These are phyloP conservation scores for Pyrrhoderma noxium DNA, from an alignment of 1,284 basidiomycete species.

Conservation along the genomic window DNA sequence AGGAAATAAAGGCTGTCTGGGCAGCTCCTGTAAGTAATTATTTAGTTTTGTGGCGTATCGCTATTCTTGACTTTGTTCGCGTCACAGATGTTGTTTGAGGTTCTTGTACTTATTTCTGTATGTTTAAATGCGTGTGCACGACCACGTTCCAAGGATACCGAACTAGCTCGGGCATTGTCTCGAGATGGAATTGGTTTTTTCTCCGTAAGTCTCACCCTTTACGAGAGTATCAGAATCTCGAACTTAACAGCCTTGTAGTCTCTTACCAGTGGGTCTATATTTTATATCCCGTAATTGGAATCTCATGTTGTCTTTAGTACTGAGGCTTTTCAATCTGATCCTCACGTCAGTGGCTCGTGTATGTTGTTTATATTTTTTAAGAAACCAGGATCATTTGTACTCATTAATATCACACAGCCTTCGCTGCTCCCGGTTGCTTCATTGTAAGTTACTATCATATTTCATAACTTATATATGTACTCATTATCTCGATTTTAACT, in stretches of 20 bases:
- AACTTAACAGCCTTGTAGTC: no score
- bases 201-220: constrained; percentile 19
- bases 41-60: background rate
- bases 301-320: background rate
- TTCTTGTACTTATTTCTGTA: constrained; percentile 17
- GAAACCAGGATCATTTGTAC: no score
- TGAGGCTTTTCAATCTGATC: constrained; percentile 10
- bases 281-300: no score
- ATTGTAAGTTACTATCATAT: no score
- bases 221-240: no score
- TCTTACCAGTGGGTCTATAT: background rate
- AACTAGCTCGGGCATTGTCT: constrained; percentile 14
- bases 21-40: constrained; percentile 13
- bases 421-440: no score
- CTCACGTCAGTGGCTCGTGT: constrained; percentile 5
- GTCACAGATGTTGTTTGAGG: constrained; percentile 20
- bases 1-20: constrained; percentile 10
- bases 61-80: background rate
- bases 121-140: constrained; percentile 19
- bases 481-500: background rate
- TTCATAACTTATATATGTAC: no score
- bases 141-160: constrained; percentile 16
- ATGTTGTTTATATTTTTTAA: no score
- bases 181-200: constrained; percentile 23
- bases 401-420: no score